phyloP scores from a whole-genome alignment of 2,329 filamentous ascomycete genomes.

The Didymella segeticola region DNA sequence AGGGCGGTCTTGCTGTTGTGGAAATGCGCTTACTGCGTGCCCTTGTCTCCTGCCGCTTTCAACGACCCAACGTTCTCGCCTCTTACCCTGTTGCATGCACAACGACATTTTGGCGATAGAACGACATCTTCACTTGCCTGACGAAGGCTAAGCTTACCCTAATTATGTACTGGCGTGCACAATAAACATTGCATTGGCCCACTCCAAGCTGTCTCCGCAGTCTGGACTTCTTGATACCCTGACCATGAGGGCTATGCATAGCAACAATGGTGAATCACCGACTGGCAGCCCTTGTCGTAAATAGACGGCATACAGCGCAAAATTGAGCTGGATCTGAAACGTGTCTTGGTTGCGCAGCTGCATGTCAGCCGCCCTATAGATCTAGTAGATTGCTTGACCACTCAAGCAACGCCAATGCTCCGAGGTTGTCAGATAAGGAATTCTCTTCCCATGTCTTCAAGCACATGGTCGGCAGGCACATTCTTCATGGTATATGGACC shows the following conservation, averaged over 20 bases:
- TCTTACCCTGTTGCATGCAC: background rate
- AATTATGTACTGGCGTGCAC: background rate
- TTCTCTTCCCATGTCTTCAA: constrained; percentile 3
- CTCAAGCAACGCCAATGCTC: constrained; percentile 24
- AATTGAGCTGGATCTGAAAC: constrained; percentile 1
- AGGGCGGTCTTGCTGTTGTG: background rate
- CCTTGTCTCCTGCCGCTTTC: background rate
- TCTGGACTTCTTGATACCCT: background rate
- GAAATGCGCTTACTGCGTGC: background rate
- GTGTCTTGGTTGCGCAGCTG: constrained; percentile 16
- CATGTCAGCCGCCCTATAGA: constrained; percentile 27
- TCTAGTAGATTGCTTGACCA: constrained; percentile 26
- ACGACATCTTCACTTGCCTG: no score
- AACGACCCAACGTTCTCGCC: background rate
- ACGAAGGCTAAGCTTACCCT: no score
- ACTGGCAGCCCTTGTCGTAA: background rate
- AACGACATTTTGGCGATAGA: background rate
- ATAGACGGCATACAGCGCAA: background rate
- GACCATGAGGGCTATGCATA: no score
- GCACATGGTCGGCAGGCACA: constrained; percentile 12
- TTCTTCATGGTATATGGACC: constrained; percentile 9
- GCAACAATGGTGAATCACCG: background rate
- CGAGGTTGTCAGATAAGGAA: constrained; percentile 12
- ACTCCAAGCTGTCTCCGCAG: background rate
- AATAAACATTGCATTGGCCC: background rate